These are phyloP conservation scores for Knufia fluminis DNA, from an alignment of 2,329 filamentous ascomycete genomes.

Conservation along the genomic window DNA sequence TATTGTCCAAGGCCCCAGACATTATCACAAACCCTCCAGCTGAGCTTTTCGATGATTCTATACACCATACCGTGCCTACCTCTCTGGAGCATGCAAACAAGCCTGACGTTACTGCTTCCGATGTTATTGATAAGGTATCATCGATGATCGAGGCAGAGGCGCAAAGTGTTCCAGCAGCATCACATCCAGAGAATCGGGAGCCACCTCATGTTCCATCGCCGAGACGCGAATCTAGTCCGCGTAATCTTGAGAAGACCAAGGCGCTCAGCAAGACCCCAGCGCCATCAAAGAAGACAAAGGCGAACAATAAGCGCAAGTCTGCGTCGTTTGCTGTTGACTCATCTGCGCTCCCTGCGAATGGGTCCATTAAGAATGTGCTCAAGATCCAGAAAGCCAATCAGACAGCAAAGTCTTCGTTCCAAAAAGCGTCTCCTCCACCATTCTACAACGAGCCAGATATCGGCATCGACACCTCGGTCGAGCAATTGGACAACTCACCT, in stretches of 20 bases:
- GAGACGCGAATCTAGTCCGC: too few species aligned
- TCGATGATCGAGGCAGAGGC: too few species aligned
- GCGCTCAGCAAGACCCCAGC: neutral
- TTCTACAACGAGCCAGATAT: neutral
- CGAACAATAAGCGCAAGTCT: conserved; percentile 21
- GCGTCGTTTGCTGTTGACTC: conserved; percentile 14
- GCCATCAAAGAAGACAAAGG: neutral
- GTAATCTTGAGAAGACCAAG: too few species aligned
- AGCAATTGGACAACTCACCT: neutral
- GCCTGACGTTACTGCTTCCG: too few species aligned
- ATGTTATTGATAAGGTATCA: too few species aligned
- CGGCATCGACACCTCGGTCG: conserved; percentile 6
- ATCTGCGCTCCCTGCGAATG: conserved; percentile 7
- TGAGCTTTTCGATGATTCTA: neutral
- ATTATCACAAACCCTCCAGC: neutral
- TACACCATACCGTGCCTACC: too few species aligned
- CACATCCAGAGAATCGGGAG: too few species aligned
- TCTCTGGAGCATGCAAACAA: too few species aligned
- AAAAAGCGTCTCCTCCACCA: conserved; percentile 1
- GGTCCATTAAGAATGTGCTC: conserved; percentile 17
- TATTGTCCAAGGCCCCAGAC: neutral
- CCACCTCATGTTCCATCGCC: too few species aligned
- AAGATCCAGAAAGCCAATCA: conserved; percentile 16
- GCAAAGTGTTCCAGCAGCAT: too few species aligned
- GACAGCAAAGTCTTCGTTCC: neutral